Conservation (phyloP, 1,139 yeast species). For the Zygotorulaspora mrakii region DNA sequence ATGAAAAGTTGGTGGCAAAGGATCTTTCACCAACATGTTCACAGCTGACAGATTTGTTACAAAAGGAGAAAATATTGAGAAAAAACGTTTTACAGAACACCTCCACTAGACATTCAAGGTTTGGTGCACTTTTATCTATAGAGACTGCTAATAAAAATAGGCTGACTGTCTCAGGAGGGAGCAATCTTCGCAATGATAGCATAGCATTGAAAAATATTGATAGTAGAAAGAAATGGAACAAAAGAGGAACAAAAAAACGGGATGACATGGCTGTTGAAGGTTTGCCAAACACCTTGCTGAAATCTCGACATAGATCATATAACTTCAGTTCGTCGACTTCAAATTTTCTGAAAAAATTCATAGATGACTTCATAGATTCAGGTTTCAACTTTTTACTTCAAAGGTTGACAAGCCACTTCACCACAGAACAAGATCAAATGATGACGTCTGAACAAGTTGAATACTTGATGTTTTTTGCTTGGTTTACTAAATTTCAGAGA, state of each 20-base stretch:
- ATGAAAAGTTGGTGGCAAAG: slow-evolving; percentile 1
- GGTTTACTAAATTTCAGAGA: slow-evolving; percentile 58
- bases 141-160: slow-evolving; percentile 55
- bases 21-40: slow-evolving; percentile 24
- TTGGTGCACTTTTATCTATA: slow-evolving; percentile 80
- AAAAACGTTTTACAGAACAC: slow-evolving; percentile 48
- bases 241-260: slow-evolving; percentile 43
- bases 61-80: slow-evolving; percentile 55
- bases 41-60: slow-evolving; percentile 52
- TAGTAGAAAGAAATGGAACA: slow-evolving; percentile 62
- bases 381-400: slow-evolving; percentile 67
- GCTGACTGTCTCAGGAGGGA: slow-evolving; percentile 74
- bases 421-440: slow-evolving; percentile 43
- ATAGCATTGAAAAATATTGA: slow-evolving; percentile 59
- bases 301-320: slow-evolving; percentile 34
- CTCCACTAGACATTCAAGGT: slow-evolving; percentile 81
- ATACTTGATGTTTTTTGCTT: slow-evolving; percentile 60
- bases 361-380: slow-evolving; percentile 62
- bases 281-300: slow-evolving; percentile 32
- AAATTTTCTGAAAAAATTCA: slow-evolving; percentile 44
- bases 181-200: slow-evolving; percentile 50
- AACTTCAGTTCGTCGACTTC: slow-evolving; percentile 39
- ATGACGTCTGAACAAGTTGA: slow-evolving; percentile 40
- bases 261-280: slow-evolving; percentile 44
- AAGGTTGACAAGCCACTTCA: slow-evolving; percentile 48